phyloP scores from a whole-genome alignment of 1,284 basidiomycete species.

The Leccinum fallax region DNA sequence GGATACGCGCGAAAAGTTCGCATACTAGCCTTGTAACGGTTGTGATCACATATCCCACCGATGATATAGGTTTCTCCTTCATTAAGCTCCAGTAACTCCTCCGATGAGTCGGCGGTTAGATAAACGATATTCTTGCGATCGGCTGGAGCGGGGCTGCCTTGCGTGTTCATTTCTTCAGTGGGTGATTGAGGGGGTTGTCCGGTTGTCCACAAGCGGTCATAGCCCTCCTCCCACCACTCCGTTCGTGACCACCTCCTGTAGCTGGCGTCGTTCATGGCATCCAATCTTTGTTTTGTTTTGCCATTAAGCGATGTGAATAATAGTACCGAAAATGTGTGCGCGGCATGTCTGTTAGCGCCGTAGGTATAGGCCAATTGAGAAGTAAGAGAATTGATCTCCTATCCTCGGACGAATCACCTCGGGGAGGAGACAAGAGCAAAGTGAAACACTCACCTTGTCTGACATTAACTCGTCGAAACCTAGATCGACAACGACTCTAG shows the following conservation, averaged over 20 bases:
- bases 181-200: slow-evolving; percentile 6
- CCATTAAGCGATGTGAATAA: slow-evolving; percentile 82
- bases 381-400: slow-evolving; percentile 89
- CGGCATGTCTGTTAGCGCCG: slow-evolving; percentile 77
- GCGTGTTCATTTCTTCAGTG: slow-evolving; percentile 10
- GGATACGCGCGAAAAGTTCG: background rate
- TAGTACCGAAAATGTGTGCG: slow-evolving; percentile 69
- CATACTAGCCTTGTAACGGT: slow-evolving; percentile 82
- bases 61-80: slow-evolving; percentile 93
- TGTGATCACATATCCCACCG: slow-evolving; percentile 95
- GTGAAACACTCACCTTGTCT: slow-evolving; percentile 72
- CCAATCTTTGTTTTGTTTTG: slow-evolving; percentile 67
- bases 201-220: slow-evolving; percentile 65
- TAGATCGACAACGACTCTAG: slow-evolving; percentile 85
- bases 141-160: slow-evolving; percentile 8
- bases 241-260: slow-evolving; percentile 82
- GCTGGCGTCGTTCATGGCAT: slow-evolving; percentile 65
- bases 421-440: slow-evolving; percentile 19
- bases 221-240: slow-evolving; percentile 79
- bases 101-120: slow-evolving; percentile 91
- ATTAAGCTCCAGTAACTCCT: slow-evolving; percentile 80
- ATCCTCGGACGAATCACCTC: slow-evolving; percentile 18
- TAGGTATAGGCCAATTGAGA: slow-evolving; percentile 92
- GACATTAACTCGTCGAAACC: slow-evolving; percentile 96
- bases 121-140: slow-evolving; percentile 71